These are phyloP conservation scores for Fraxinus greggii DNA, from an alignment of 305 asterid species.

Conservation along the genomic window DNA sequence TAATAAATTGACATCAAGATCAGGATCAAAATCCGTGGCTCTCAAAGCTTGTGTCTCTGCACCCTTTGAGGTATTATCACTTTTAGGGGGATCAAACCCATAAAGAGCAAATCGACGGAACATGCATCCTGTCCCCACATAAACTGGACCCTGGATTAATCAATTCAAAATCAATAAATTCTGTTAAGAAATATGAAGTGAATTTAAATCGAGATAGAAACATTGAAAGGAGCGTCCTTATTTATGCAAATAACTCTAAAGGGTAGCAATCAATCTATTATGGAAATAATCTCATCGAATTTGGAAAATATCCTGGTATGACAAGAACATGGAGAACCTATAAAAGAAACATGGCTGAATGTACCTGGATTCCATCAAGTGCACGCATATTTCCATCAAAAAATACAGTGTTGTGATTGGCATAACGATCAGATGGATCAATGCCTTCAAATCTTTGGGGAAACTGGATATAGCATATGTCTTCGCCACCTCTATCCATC, in stretches of 20 bases:
- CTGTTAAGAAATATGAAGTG: not conserved
- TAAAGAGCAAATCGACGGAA: constrained; percentile 51
- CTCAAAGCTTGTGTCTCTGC: constrained; percentile 36
- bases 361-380: constrained; percentile 51
- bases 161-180: not conserved
- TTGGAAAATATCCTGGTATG: not conserved
- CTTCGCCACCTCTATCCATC: constrained; percentile 63
- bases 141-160: constrained; percentile 42
- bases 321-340: not conserved
- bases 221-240: not conserved
- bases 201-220: not conserved
- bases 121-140: constrained; percentile 55
- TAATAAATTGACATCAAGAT: constrained; percentile 42
- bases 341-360: not conserved
- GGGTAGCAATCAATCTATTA: not conserved
- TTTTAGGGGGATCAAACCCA: constrained; percentile 47
- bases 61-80: constrained; percentile 19
- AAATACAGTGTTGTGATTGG: constrained; percentile 53
- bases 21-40: constrained; percentile 47
- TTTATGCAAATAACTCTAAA: not conserved
- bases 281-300: not conserved
- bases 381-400: constrained; percentile 65
- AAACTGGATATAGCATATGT: constrained; percentile 52
- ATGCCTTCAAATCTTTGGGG: constrained; percentile 64
- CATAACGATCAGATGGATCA: constrained; percentile 60